Conservation (phyloP, 331 rosid genomes). For the Quercus lobata region DNA sequence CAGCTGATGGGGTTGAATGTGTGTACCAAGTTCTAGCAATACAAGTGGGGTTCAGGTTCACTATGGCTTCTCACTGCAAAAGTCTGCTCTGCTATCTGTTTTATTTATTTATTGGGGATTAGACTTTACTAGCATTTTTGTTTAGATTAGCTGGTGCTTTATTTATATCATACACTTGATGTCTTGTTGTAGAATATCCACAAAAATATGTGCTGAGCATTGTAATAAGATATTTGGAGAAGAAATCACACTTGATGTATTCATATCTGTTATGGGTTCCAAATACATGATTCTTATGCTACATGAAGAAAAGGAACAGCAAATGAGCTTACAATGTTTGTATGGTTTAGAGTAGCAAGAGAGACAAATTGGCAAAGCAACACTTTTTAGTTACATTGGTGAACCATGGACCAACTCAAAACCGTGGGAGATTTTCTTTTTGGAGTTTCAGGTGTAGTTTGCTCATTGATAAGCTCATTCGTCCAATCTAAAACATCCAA, state of each 20-base stretch:
- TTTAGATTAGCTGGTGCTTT: constrained; percentile 19
- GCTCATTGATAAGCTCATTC: background rate
- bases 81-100: constrained; percentile 15
- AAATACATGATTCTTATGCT: background rate
- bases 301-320: background rate
- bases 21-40: constrained; percentile 22
- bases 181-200: constrained; percentile 32
- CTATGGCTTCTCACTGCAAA: constrained; percentile 10
- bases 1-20: constrained; percentile 8
- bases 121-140: constrained; percentile 24
- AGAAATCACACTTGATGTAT: constrained; percentile 17
- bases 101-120: constrained; percentile 4
- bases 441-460: background rate
- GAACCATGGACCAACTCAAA: background rate
- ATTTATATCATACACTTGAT: constrained; percentile 14
- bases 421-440: background rate
- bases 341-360: too few species aligned
- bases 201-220: constrained; percentile 24
- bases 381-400: background rate
- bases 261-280: background rate
- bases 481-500: background rate
- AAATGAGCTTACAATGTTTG: background rate
- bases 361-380: too few species aligned
- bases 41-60: constrained; percentile 23
- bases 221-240: constrained; percentile 16